Conservation (phyloP, 371 early-diverging fungal species). For the Actinomucor elegans region DNA sequence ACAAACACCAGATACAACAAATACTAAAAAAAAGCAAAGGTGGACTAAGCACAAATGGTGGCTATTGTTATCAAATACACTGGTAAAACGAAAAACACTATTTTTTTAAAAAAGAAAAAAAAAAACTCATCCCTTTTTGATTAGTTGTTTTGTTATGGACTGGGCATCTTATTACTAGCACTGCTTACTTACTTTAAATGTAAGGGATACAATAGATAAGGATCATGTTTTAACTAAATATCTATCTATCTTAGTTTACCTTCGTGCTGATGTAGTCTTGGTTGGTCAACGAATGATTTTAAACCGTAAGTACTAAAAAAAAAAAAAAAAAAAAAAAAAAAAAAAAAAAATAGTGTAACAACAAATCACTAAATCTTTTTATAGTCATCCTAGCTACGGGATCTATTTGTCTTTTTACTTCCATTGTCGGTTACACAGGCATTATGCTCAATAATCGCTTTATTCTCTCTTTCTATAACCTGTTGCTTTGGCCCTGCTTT, state of each 20-base stretch:
- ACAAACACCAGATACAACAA: constrained; percentile 25
- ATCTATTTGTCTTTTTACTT: constrained; percentile 43
- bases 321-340: neutral
- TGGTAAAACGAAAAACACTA: constrained; percentile 36
- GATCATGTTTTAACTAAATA: neutral
- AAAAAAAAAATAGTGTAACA: neutral
- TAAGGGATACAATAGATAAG: constrained; percentile 20
- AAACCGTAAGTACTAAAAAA: constrained; percentile 38
- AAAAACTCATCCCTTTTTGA: too few relatives aligned
- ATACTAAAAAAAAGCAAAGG: constrained; percentile 36
- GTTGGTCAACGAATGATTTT: constrained; percentile 46
- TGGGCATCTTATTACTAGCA: constrained; percentile 35
- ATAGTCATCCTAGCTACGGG: constrained; percentile 53
- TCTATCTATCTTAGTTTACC: constrained; percentile 29
- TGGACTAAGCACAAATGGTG: constrained; percentile 59
- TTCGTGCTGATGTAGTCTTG: constrained; percentile 45
- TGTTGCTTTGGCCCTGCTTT: constrained; percentile 60
- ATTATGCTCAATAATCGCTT: constrained; percentile 56
- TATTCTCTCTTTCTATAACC: constrained; percentile 44
- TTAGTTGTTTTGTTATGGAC: constrained; percentile 51
- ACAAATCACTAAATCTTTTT: neutral
- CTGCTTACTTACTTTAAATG: constrained; percentile 49
- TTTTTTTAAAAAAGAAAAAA: neutral
- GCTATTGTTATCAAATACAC: constrained; percentile 50
- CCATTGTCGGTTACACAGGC: constrained; percentile 54